Evolutionary conservation across 2,329 filamentous ascomycete species (phyloP).

Genomic region (Ophiostoma sp.): DNA sequence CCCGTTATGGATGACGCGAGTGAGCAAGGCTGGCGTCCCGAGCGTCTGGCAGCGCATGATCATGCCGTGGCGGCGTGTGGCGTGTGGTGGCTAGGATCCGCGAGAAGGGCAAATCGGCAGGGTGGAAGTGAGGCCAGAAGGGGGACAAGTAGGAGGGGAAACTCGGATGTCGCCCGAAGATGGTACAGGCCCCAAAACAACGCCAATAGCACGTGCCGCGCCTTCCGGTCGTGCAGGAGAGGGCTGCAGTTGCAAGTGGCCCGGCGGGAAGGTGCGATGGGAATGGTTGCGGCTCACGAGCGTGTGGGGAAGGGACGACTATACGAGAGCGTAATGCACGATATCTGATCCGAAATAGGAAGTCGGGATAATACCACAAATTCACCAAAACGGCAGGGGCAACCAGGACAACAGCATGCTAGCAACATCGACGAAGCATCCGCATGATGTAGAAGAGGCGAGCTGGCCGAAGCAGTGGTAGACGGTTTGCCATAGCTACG

Average conservation of each 20-base stretch:
- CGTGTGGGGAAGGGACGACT: not conserved
- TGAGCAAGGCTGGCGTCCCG: conserved; percentile 7
- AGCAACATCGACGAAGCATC: not conserved
- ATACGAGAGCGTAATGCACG: too few species aligned
- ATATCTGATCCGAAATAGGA: not conserved
- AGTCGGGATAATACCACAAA: not conserved
- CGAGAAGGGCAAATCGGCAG: not conserved
- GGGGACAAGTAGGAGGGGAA: not conserved
- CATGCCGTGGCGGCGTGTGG: not conserved
- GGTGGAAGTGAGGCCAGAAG: not conserved
- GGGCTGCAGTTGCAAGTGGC: too few species aligned
- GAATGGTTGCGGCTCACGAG: not conserved
- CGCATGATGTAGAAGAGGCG: too few species aligned
- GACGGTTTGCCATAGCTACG: too few species aligned
- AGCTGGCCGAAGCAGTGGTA: too few species aligned
- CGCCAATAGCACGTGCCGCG: not conserved
- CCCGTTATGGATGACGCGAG: not conserved
- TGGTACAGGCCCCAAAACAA: not conserved
- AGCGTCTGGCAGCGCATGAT: not conserved
- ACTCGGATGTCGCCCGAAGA: not conserved
- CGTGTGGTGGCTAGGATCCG: not conserved
- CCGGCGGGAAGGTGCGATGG: not conserved
- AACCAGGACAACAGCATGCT: not conserved
- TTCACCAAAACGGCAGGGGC: not conserved
- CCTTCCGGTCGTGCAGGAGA: not conserved